phyloP scores from a whole-genome alignment of 1,284 basidiomycete genomes.

The Prillingera fragicola region DNA sequence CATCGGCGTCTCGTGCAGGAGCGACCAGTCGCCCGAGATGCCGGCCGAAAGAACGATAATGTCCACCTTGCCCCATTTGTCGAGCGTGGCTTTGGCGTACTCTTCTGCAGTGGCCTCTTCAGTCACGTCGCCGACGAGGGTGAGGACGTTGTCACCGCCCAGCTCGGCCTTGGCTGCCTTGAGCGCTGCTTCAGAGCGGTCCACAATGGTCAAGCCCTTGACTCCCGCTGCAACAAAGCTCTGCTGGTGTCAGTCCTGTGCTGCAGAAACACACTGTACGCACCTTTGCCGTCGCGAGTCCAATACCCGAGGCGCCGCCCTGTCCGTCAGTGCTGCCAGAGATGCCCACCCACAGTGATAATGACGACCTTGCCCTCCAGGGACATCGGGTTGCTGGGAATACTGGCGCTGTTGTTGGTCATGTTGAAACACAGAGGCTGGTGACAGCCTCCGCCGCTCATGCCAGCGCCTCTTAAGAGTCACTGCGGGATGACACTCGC shows the following conservation, averaged over 20 bases:
- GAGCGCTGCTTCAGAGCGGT: slow-evolving; percentile 4
- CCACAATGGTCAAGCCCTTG: slow-evolving; percentile 19
- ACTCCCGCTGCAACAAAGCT: slow-evolving; percentile 16
- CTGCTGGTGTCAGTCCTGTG: no score
- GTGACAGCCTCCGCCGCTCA: no score
- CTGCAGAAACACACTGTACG: no score
- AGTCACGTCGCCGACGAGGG: slow-evolving; percentile 11
- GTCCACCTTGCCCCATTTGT: slow-evolving; percentile 20
- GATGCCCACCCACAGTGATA: slow-evolving; percentile 1
- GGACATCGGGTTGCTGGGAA: no score
- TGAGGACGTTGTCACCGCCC: slow-evolving; percentile 2
- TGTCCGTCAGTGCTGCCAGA: not conserved
- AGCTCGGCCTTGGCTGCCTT: not conserved
- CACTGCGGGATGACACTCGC: no score
- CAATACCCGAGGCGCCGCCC: slow-evolving; percentile 22
- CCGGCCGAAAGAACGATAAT: slow-evolving; percentile 18
- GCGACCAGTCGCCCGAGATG: slow-evolving; percentile 10
- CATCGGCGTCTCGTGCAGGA: slow-evolving; percentile 13
- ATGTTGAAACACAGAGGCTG: no score
- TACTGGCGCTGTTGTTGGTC: no score
- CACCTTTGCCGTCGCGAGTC: slow-evolving; percentile 14
- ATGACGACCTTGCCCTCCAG: slow-evolving; percentile 10
- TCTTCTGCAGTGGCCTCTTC: slow-evolving; percentile 6
- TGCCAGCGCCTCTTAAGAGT: no score
- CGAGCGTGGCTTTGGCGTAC: slow-evolving; percentile 9